These are phyloP conservation scores for Odonthalia washingtoniensis DNA, from an alignment of 31 red algal genomes.

Conservation along the genomic window DNA sequence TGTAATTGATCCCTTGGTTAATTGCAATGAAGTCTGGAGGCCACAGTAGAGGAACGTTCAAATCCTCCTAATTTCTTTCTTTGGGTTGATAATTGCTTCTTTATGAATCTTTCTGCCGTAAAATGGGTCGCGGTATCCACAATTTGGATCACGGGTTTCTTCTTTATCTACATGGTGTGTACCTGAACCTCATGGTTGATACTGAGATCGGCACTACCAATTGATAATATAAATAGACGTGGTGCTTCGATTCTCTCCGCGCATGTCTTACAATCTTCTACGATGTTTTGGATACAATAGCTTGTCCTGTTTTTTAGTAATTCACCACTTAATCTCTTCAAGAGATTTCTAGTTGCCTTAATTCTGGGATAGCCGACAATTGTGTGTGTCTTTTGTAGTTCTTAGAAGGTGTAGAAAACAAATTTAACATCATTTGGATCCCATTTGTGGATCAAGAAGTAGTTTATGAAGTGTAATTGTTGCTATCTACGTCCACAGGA, in stretches of 20 bases:
- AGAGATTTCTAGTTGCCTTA: not conserved
- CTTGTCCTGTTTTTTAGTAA: not conserved
- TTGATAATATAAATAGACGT: slow-evolving; percentile 31
- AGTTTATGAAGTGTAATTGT: too few relatives aligned
- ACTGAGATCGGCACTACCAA: too few relatives aligned
- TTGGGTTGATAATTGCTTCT: not conserved
- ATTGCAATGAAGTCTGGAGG: slow-evolving; percentile 12
- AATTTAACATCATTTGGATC: too few relatives aligned
- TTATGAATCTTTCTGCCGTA: slow-evolving; percentile 10
- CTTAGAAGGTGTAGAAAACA: slow-evolving; percentile 17
- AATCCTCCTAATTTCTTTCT: not conserved
- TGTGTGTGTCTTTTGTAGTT: not conserved
- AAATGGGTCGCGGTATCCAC: slow-evolving; percentile 43
- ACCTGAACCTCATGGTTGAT: too few relatives aligned
- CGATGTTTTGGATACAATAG: not conserved
- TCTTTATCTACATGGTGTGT: too few relatives aligned
- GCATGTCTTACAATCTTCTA: slow-evolving; percentile 23
- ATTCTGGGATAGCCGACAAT: slow-evolving; percentile 14
- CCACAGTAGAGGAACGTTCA: slow-evolving; percentile 21
- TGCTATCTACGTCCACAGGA: too few relatives aligned
- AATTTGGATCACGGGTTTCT: slow-evolving; percentile 31
- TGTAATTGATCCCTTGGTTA: slow-evolving; percentile 27
- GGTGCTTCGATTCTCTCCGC: not conserved
- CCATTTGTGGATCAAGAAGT: too few relatives aligned
- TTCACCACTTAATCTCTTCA: not conserved